Conservation (phyloP, 192 early-diverging fungal genomes). For the Backusella westeae region DNA sequence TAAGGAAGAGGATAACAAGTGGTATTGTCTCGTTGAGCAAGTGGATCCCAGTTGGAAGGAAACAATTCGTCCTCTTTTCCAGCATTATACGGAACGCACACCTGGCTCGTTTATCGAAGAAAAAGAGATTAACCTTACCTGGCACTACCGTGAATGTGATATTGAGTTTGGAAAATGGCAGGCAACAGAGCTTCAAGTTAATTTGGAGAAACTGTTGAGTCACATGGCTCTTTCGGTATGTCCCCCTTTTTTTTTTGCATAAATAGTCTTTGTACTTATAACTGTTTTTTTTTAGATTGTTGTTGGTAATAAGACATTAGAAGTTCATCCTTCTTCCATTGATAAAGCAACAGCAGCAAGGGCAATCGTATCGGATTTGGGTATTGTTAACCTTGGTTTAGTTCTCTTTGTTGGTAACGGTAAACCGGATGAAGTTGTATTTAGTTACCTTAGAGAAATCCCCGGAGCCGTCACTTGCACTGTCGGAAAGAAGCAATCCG, state of each 20-base stretch:
- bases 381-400: slow-evolving; percentile 54
- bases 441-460: slow-evolving; percentile 63
- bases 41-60: slow-evolving; percentile 90
- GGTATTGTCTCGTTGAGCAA: slow-evolving; percentile 88
- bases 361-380: slow-evolving; percentile 82
- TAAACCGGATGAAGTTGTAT: slow-evolving; percentile 94
- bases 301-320: slow-evolving; percentile 94
- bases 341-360: slow-evolving; percentile 91
- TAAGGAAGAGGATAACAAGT: slow-evolving; percentile 65
- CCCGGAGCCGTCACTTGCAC: slow-evolving; percentile 78
- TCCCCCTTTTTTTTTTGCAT: background rate
- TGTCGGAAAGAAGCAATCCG: slow-evolving; percentile 96
- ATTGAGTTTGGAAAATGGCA: slow-evolving; percentile 97
- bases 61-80: slow-evolving; percentile 90
- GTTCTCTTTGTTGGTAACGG: slow-evolving; percentile 92
- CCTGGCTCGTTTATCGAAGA: slow-evolving; percentile 98
- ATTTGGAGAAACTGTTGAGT: slow-evolving; percentile 91
- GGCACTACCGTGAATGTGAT: slow-evolving; percentile 97
- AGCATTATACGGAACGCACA: slow-evolving; percentile 97
- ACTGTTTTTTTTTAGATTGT: slow-evolving; percentile 64
- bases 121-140: slow-evolving; percentile 98
- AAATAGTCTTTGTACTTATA: background rate
- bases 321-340: slow-evolving; percentile 88
- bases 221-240: slow-evolving; percentile 87
- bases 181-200: slow-evolving; percentile 95